Conservation (phyloP, 2,329 filamentous ascomycete genomes). For the Penicillium polonicum region DNA sequence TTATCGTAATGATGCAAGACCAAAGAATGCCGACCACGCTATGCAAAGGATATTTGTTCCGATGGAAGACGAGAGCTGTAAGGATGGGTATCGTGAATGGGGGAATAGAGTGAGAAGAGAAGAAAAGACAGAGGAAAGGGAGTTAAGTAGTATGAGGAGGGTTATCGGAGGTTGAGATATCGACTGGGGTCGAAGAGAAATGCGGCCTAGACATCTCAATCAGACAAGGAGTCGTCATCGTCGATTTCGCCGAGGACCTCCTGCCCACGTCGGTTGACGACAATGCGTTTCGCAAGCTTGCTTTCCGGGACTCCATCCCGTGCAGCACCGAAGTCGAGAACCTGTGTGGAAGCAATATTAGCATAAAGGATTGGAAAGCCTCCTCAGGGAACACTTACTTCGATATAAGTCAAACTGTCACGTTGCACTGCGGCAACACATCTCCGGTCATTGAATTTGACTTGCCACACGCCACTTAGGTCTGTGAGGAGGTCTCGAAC, state of each 20-base stretch:
- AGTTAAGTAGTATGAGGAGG: slow-evolving; percentile 6
- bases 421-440: slow-evolving; percentile 96
- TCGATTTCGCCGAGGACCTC: slow-evolving; percentile 34
- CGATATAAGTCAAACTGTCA: slow-evolving; percentile 88
- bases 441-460: slow-evolving; percentile 91
- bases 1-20: slow-evolving; percentile 35
- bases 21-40: slow-evolving; percentile 40
- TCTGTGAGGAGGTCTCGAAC: slow-evolving; percentile 90
- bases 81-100: slow-evolving; percentile 41
- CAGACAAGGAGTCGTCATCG: slow-evolving; percentile 37
- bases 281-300: slow-evolving; percentile 74
- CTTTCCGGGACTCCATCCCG: slow-evolving; percentile 79
- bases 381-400: slow-evolving; percentile 61
- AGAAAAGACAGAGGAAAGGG: slow-evolving; percentile 15
- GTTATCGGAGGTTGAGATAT: background rate
- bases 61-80: slow-evolving; percentile 30
- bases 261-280: slow-evolving; percentile 44
- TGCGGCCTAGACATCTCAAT: slow-evolving; percentile 2
- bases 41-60: slow-evolving; percentile 38
- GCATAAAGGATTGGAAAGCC: background rate
- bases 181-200: background rate
- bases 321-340: slow-evolving; percentile 93
- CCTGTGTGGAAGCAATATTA: slow-evolving; percentile 54
- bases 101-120: slow-evolving; percentile 20
- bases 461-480: slow-evolving; percentile 96